Evolutionary conservation across 352 stramenopile genomes (phyloP).

Genomic region (Halophytophthora polymorphica): DNA sequence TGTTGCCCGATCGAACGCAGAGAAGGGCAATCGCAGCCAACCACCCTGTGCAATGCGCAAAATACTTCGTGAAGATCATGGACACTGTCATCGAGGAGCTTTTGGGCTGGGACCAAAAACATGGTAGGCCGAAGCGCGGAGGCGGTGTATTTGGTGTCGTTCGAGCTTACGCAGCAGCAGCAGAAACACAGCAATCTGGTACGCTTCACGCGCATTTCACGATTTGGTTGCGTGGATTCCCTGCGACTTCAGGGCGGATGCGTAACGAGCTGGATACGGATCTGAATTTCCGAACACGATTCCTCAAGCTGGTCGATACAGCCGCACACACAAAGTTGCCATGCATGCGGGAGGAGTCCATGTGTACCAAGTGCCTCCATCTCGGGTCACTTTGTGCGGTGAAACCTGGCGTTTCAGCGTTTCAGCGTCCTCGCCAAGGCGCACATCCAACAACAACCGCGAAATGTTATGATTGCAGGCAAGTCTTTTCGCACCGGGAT

Average conservation of each 20-base stretch:
- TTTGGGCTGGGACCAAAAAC: conserved; percentile 12
- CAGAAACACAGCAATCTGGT: conserved; percentile 26
- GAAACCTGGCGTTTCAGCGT: no score
- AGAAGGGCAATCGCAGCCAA: conserved; percentile 9
- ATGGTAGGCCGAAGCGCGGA: background rate
- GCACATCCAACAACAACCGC: no score
- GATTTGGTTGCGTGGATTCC: conserved; percentile 25
- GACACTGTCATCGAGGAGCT: conserved; percentile 12
- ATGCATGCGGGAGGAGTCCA: no score
- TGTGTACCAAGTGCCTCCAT: no score
- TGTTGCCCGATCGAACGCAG: conserved; percentile 9
- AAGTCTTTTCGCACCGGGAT: no score
- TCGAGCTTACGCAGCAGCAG: conserved; percentile 14
- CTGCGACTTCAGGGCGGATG: conserved; percentile 11
- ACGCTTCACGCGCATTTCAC: conserved; percentile 25
- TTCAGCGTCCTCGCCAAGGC: no score
- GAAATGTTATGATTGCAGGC: no score
- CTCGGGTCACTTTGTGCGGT: no score
- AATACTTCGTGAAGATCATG: conserved; percentile 20
- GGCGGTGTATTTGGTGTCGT: conserved; percentile 27
- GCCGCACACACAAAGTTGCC: no score
- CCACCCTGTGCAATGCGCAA: conserved; percentile 18
- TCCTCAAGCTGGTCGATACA: no score
- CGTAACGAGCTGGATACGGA: no score
- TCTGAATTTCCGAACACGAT: no score